Percentiles rank a stretch among this genome's conserved stretches.
Conservation (phyloP, 1,139 yeast genomes). For the Blastobotrys niveus region DNA sequence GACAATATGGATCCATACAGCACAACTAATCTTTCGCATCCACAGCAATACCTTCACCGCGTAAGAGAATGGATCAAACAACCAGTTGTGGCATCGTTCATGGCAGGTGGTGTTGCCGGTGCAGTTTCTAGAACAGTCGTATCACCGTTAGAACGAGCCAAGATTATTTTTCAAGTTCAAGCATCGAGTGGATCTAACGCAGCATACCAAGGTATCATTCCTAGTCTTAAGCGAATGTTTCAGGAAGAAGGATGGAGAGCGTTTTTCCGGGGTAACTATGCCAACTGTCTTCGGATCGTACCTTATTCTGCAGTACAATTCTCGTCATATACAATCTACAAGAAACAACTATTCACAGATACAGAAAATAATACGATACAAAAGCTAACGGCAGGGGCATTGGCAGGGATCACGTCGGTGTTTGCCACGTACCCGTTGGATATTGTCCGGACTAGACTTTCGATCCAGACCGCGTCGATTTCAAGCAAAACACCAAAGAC, state of each 20-base stretch:
- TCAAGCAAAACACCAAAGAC: slow-evolving; percentile 28
- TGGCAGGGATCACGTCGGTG: slow-evolving; percentile 79
- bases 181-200: slow-evolving; percentile 54
- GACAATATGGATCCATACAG: no score
- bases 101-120: slow-evolving; percentile 82
- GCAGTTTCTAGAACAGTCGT: slow-evolving; percentile 90
- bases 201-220: slow-evolving; percentile 67
- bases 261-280: slow-evolving; percentile 80
- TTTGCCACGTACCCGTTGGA: slow-evolving; percentile 88
- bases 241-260: slow-evolving; percentile 87
- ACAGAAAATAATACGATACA: slow-evolving; percentile 46
- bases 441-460: slow-evolving; percentile 79
- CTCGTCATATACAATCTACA: slow-evolving; percentile 72
- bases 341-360: slow-evolving; percentile 33
- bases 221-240: slow-evolving; percentile 75
- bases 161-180: slow-evolving; percentile 84
- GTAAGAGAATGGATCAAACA: slow-evolving; percentile 26
- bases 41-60: not conserved
- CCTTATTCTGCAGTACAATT: slow-evolving; percentile 97
- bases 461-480: slow-evolving; percentile 76
- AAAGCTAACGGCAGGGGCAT: slow-evolving; percentile 68
- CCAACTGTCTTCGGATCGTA: slow-evolving; percentile 81
- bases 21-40: no score
- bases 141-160: slow-evolving; percentile 92
- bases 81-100: slow-evolving; percentile 50